Conservation (phyloP, 225 moss, liverwort and hornwort genomes). For the Sphagnum contortum region DNA sequence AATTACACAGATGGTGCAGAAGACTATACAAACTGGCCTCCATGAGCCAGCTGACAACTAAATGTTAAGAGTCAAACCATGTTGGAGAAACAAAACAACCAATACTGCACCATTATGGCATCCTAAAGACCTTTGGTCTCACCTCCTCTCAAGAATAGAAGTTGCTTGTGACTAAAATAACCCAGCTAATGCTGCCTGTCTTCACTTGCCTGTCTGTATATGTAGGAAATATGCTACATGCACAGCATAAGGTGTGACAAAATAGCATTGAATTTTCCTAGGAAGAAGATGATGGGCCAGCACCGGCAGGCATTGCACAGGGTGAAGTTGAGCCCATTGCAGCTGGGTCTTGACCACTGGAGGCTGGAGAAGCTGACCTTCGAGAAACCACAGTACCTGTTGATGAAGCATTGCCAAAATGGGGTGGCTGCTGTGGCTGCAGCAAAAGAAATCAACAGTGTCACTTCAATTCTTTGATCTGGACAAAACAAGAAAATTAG, state of each 20-base stretch:
- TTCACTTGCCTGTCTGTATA: not conserved
- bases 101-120: constrained; percentile 9
- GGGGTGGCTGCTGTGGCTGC: constrained; percentile 11
- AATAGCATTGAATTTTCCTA: constrained; percentile 7
- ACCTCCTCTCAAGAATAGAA: constrained; percentile 7
- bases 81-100: constrained; percentile 8
- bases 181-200: too few species aligned
- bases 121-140: constrained; percentile 2
- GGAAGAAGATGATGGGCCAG: constrained; percentile 18
- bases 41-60: constrained; percentile 1
- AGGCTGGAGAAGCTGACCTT: constrained; percentile 5
- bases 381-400: constrained; percentile 9
- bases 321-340: constrained; percentile 1
- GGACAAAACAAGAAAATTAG: too few species aligned
- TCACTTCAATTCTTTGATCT: not conserved
- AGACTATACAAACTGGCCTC: constrained; percentile 24
- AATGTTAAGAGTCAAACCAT: constrained; percentile 8
- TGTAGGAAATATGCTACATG: constrained; percentile 1
- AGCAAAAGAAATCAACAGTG: constrained; percentile 5
- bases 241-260: constrained; percentile 3
- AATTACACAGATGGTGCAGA: constrained; percentile 9
- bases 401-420: constrained; percentile 13
- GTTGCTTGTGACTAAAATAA: not conserved
- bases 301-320: constrained; percentile 2
- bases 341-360: constrained; percentile 1